Evolutionary conservation across 192 early-diverging fungal genomes (phyloP).

Genomic region (Spizellomyces sp.): DNA sequence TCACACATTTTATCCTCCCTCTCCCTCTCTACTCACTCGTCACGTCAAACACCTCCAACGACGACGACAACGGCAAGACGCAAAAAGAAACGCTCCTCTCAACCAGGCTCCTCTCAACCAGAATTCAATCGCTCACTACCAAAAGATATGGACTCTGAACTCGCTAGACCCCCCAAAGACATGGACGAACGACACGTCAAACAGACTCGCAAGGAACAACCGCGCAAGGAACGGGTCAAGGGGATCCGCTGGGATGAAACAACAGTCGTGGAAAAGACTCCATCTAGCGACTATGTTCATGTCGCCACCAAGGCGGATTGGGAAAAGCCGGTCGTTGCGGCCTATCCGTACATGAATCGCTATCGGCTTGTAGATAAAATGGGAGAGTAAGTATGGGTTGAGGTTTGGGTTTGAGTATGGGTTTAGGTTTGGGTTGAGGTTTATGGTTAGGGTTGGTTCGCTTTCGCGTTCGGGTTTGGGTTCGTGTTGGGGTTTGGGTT

Average conservation of each 20-base stretch:
- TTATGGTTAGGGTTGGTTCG: no score
- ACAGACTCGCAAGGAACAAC: not conserved
- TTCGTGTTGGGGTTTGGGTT: no score
- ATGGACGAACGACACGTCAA: not conserved
- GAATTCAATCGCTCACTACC: not conserved
- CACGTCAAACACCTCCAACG: not conserved
- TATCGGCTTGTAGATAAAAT: conserved; percentile 64
- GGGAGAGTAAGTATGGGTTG: conserved; percentile 66
- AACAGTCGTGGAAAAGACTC: conserved; percentile 1
- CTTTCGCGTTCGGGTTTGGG: no score
- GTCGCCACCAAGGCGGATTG: conserved; percentile 21
- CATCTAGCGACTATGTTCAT: not conserved
- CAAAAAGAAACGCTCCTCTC: not conserved
- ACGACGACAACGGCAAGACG: not conserved
- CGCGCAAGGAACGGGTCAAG: not conserved
- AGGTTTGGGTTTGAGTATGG: not conserved
- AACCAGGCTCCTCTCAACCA: not conserved
- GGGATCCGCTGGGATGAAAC: conserved; percentile 26
- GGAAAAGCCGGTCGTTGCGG: conserved; percentile 27
- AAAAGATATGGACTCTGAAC: not conserved
- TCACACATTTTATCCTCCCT: not conserved
- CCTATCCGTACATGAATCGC: conserved; percentile 61
- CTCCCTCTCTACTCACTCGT: not conserved
- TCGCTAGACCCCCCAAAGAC: not conserved
- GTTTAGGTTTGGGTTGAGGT: not conserved